Evolutionary conservation across 306 rosid genomes (phyloP).

Genomic region (Citrullus amarus): DNA sequence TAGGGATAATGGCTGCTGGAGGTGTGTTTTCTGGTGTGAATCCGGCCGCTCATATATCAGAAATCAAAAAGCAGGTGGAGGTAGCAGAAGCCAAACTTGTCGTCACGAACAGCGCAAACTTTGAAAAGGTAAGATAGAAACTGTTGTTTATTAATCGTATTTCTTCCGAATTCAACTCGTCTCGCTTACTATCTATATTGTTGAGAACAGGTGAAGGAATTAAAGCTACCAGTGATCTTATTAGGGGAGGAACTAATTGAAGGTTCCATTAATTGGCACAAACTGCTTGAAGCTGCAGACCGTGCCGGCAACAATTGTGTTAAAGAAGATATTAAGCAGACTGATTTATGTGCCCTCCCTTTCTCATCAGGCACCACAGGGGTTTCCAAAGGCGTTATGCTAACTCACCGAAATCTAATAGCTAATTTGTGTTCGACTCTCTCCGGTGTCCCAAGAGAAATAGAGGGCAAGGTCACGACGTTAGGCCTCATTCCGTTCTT

Average conservation of each 20-base stretch:
- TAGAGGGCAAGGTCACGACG: conserved; percentile 64
- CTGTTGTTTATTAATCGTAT: neutral
- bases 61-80: conserved; percentile 65
- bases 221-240: conserved; percentile 48
- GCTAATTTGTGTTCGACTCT: conserved; percentile 87
- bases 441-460: conserved; percentile 37
- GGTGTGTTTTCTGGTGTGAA: conserved; percentile 85
- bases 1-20: conserved; percentile 82
- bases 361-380: conserved; percentile 98
- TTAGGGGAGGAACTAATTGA: conserved; percentile 56
- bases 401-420: conserved; percentile 57
- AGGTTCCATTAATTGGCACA: conserved; percentile 63
- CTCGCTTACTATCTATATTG: neutral
- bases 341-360: conserved; percentile 81
- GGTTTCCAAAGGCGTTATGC: conserved; percentile 86
- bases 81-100: conserved; percentile 65
- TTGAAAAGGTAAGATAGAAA: conserved; percentile 45
- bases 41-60: conserved; percentile 59
- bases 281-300: conserved; percentile 69
- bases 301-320: conserved; percentile 22
- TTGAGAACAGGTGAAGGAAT: conserved; percentile 39
- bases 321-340: conserved; percentile 34
- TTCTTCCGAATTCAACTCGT: neutral
- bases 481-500: conserved; percentile 78
- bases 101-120: conserved; percentile 43